Base-by-base conservation (phyloP, 176 grass and related monocot species). In the Tuctoria greenei region DNA sequence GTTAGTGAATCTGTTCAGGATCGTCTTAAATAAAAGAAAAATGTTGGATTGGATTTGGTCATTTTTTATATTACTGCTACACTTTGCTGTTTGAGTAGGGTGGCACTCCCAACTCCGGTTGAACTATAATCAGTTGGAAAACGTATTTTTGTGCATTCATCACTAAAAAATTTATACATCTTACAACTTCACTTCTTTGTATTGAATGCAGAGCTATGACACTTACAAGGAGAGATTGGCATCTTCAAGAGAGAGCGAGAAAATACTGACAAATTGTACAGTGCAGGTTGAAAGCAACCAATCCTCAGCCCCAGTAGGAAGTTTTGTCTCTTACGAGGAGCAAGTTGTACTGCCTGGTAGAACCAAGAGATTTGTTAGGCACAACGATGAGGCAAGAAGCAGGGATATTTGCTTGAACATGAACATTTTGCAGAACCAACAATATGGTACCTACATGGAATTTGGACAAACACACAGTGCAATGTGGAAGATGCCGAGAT, bases 341-440 rank as follows among this genome's bases (percentile, higher is more conserved):
- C 70, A 79, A 58, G n/a, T 69, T 42, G 55, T 45, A 12, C 16
- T 43, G 40, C 28, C 68, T 31, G 56, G 38, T 69, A 59, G 46
- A 20, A 75, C 21, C 26, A 80, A 58, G 23, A 46, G 39, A 31
- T 74, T 17, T 83, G 25, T 79, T 25, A 67, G 34, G 37, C 8
- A 4, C 28, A 55, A 79, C 10, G 7, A 47, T 41, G 65, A 69
- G 63, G 39, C 68, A 79, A 27, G 27, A 84, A 44, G 27, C 31
- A 26, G 42, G 64, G 71, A 84, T 70, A 50, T 47, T 38, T 63
- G 70, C 46, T 84, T 23, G 14, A 88, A 63, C 57, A 88, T 57
- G 24, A 84, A 73, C 45, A 41, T 63, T 14, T 69, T 36, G 36
- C n/a, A 69, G 12, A 79, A 52, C 63, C 21, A 0, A 41, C 69